These are phyloP conservation scores for Mortierella sp. DNA, from an alignment of 371 early-diverging fungal species.

Conservation along the genomic window DNA sequence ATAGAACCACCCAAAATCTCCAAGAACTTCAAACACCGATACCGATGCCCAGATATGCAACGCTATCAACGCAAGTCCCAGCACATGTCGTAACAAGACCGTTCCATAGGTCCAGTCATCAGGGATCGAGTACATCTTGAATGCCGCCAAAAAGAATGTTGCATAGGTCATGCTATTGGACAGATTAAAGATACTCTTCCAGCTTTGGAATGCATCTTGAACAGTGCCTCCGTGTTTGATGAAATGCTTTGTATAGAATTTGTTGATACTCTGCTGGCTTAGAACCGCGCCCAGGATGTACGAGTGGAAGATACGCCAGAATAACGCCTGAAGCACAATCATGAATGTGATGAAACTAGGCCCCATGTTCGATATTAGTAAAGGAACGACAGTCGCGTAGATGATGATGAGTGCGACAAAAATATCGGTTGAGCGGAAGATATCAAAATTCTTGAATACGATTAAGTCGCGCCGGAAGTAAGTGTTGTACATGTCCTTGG, in stretches of 20 bases:
- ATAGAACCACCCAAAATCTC: constrained; percentile 94
- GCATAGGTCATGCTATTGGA: constrained; percentile 88
- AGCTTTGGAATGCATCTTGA: constrained; percentile 91
- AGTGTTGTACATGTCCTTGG: constrained; percentile 58
- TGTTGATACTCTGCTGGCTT: constrained; percentile 79
- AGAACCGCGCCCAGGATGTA: constrained; percentile 84
- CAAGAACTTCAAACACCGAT: constrained; percentile 89
- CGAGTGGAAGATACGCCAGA: constrained; percentile 91
- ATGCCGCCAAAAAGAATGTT: constrained; percentile 82
- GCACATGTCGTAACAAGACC: constrained; percentile 78
- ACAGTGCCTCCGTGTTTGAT: constrained; percentile 91
- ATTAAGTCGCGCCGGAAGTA: constrained; percentile 91
- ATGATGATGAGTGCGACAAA: constrained; percentile 78
- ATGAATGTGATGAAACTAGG: constrained; percentile 55
- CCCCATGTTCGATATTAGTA: constrained; percentile 66
- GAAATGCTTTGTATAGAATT: constrained; percentile 91
- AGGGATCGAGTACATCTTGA: constrained; percentile 80
- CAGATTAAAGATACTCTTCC: constrained; percentile 96
- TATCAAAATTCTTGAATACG: constrained; percentile 91
- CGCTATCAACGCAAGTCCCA: constrained; percentile 81
- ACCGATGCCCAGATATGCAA: constrained; percentile 90
- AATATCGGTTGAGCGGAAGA: constrained; percentile 86
- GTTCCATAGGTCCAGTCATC: constrained; percentile 78
- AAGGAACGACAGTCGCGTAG: constrained; percentile 81
- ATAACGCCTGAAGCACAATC: constrained; percentile 77